phyloP scores from a whole-genome alignment of 148 eudicot species.

The Nepenthes gracilis region DNA sequence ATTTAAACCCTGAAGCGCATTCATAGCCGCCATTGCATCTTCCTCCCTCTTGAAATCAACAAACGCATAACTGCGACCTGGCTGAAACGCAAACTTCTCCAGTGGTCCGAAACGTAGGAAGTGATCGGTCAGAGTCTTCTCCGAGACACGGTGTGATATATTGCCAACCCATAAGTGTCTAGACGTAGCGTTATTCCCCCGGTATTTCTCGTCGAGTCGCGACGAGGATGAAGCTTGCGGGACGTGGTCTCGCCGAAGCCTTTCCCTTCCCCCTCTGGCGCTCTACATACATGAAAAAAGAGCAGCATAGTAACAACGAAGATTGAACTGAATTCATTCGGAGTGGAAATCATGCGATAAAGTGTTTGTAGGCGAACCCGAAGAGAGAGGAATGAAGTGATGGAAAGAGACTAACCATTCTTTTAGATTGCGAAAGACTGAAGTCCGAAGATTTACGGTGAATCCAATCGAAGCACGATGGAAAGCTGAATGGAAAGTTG shows the following conservation, averaged over 20 bases:
- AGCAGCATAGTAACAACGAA: neutral
- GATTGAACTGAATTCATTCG: neutral
- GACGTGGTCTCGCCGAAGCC: slow-evolving; percentile 41
- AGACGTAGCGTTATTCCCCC: slow-evolving; percentile 46
- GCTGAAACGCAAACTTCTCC: slow-evolving; percentile 60
- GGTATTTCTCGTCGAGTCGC: slow-evolving; percentile 21
- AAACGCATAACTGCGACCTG: slow-evolving; percentile 78
- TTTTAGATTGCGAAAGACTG: neutral
- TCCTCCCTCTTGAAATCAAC: slow-evolving; percentile 50
- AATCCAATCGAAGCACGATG: too few species aligned
- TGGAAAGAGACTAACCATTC: neutral
- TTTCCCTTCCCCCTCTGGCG: slow-evolving; percentile 49
- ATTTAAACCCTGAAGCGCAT: slow-evolving; percentile 59
- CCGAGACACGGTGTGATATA: slow-evolving; percentile 29
- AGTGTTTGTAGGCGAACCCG: neutral
- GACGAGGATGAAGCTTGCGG: slow-evolving; percentile 6
- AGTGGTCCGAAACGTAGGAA: slow-evolving; percentile 58
- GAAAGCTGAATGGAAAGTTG: too few species aligned
- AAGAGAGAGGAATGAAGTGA: neutral
- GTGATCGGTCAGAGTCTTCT: slow-evolving; percentile 25
- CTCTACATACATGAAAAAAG: slow-evolving; percentile 27
- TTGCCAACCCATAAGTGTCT: slow-evolving; percentile 85
- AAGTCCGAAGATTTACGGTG: too few species aligned
- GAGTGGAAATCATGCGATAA: too few species aligned
- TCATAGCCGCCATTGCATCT: slow-evolving; percentile 56